A percentile compares a stretch with the other conserved stretches of the same genome.
phyloP scores from a whole-genome alignment of 2,329 filamentous ascomycete genomes.

The Penicillium polonicum region DNA sequence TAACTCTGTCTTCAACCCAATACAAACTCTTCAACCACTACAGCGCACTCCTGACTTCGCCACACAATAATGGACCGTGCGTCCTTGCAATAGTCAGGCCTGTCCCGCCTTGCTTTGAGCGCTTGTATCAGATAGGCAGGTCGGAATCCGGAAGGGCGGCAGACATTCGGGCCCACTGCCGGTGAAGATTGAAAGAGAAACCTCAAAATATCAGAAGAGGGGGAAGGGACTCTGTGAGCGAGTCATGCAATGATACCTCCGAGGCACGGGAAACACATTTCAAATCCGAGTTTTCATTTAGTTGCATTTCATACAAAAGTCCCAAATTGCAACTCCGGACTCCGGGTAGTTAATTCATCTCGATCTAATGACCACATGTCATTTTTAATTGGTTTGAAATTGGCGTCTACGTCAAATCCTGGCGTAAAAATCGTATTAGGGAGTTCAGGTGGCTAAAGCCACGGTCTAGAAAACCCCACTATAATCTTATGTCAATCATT shows the following conservation, averaged over 20 bases:
- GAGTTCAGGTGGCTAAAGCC: neutral
- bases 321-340: neutral
- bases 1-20: too few relatives aligned
- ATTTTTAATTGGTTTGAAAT: neutral
- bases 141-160: neutral
- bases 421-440: neutral
- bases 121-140: slow-evolving; percentile 13
- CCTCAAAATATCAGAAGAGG: neutral
- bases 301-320: neutral
- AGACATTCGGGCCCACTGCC: neutral
- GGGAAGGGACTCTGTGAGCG: neutral
- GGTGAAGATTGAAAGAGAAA: neutral
- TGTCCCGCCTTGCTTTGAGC: slow-evolving; percentile 1
- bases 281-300: neutral
- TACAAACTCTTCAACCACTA: too few relatives aligned
- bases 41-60: too few relatives aligned
- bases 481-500: neutral
- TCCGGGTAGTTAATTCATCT: neutral
- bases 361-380: neutral
- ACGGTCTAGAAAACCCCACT: neutral
- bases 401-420: neutral
- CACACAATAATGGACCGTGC: slow-evolving; percentile 3
- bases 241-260: neutral
- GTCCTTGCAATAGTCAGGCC: neutral
- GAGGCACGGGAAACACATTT: neutral